A percentile compares a stretch with the other conserved stretches of the same genome.
These are phyloP conservation scores for Rhodofomes roseus DNA, from an alignment of 1,284 basidiomycete genomes.

Conservation along the genomic window DNA sequence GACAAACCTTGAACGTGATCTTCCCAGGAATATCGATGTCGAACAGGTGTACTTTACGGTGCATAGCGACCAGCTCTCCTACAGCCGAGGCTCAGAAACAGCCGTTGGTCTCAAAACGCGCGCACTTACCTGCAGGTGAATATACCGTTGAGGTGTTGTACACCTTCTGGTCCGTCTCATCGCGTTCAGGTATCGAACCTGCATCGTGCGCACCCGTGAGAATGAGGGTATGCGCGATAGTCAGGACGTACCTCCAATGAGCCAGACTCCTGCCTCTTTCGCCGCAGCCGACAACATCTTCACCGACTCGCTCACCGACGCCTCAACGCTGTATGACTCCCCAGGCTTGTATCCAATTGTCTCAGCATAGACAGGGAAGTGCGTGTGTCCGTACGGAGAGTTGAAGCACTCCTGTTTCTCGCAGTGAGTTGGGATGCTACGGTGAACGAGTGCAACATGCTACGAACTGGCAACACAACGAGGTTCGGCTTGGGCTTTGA, in stretches of 20 bases:
- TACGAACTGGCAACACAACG: slow-evolving; percentile 82
- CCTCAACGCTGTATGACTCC: slow-evolving; percentile 51
- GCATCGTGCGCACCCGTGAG: not conserved
- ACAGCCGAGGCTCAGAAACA: not conserved
- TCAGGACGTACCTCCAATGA: slow-evolving; percentile 77
- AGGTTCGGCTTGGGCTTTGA: slow-evolving; percentile 63
- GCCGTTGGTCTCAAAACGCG: not conserved
- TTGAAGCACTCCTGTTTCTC: slow-evolving; percentile 89
- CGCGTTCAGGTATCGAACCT: slow-evolving; percentile 91
- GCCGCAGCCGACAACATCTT: slow-evolving; percentile 82
- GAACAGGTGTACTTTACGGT: slow-evolving; percentile 96
- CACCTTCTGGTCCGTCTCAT: slow-evolving; percentile 59
- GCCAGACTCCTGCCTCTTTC: slow-evolving; percentile 78
- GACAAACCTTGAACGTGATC: slow-evolving; percentile 88
- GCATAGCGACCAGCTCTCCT: slow-evolving; percentile 85
- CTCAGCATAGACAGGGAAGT: slow-evolving; percentile 87
- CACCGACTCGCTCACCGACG: slow-evolving; percentile 74
- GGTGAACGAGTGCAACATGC: not conserved
- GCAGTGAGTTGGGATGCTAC: not conserved
- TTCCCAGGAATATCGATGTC: slow-evolving; percentile 98
- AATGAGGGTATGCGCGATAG: not conserved
- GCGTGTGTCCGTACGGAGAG: slow-evolving; percentile 87
- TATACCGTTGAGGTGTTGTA: slow-evolving; percentile 95
- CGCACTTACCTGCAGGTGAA: slow-evolving; percentile 68
- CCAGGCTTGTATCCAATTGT: slow-evolving; percentile 61